Conservation (phyloP, 495 filamentous ascomycete species). For the Aspergillus carlsbadensis region DNA sequence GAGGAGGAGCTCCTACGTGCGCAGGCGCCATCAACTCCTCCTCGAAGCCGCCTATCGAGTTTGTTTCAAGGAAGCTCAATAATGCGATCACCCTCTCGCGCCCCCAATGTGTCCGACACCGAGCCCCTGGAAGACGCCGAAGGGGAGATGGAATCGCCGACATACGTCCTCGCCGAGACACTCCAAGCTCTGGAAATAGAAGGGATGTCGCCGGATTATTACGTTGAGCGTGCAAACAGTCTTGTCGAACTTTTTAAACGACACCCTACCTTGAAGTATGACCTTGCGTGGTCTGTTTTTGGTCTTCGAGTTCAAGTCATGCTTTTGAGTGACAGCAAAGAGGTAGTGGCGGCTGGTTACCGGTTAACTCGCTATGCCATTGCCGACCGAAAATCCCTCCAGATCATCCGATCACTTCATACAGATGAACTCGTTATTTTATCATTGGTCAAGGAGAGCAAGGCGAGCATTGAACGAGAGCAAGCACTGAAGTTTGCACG, state of each 20-base stretch:
- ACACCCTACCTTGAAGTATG: conserved; percentile 91
- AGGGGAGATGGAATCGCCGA: conserved; percentile 78
- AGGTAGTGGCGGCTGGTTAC: conserved; percentile 93
- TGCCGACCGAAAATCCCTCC: conserved; percentile 83
- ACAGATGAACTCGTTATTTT: conserved; percentile 90
- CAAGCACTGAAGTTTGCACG: conserved; percentile 96
- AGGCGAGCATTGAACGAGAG: conserved; percentile 92
- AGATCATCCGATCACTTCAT: conserved; percentile 80
- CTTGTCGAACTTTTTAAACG: conserved; percentile 91
- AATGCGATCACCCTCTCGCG: conserved; percentile 64
- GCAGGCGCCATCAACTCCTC: conserved; percentile 67
- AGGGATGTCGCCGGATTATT: conserved; percentile 88
- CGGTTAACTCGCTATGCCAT: conserved; percentile 91
- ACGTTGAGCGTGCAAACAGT: conserved; percentile 86
- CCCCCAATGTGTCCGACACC: conserved; percentile 45
- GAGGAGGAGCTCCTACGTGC: conserved; percentile 66
- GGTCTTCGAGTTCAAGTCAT: conserved; percentile 89
- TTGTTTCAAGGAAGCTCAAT: conserved; percentile 64
- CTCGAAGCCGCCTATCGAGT: conserved; percentile 63
- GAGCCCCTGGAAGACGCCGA: conserved; percentile 48
- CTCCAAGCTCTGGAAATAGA: conserved; percentile 83
- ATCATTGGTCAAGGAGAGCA: conserved; percentile 91
- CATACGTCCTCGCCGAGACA: conserved; percentile 82
- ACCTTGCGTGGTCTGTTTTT: conserved; percentile 92
- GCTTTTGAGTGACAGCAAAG: conserved; percentile 91